A percentile compares a stretch with the other conserved stretches of the same genome.
Evolutionary conservation across 176 grass and related monocot species (phyloP).

Genomic region (Musa troglodytarum): DNA sequence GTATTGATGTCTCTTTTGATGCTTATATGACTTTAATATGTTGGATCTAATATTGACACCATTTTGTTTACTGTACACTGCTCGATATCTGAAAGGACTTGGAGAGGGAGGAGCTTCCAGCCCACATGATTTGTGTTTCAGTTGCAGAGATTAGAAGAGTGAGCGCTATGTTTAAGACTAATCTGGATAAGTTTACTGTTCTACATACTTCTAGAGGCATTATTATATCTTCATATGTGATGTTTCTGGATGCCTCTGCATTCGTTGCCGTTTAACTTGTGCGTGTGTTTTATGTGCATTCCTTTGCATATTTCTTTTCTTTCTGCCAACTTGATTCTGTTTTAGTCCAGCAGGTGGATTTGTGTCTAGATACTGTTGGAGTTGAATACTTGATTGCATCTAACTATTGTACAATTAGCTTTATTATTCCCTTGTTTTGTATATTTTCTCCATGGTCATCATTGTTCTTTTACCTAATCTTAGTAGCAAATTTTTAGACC

Average conservation of each 20-base stretch:
- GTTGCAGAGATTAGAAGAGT: constrained; percentile 95
- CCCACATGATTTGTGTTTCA: constrained; percentile 80
- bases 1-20: constrained; percentile 33
- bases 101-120: constrained; percentile 92
- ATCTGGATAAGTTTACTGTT: neutral
- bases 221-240: neutral
- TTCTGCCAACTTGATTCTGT: neutral
- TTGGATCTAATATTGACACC: neutral
- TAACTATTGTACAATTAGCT: neutral
- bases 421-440: neutral
- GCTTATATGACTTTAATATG: neutral
- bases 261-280: neutral
- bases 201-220: neutral
- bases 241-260: neutral
- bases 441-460: too few species aligned
- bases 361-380: neutral
- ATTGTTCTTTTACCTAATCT: too few species aligned
- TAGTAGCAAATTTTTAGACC: too few species aligned
- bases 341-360: neutral
- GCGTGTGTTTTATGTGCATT: neutral
- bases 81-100: constrained; percentile 37
- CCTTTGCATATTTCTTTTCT: neutral
- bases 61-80: constrained; percentile 4
- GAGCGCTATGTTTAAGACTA: constrained; percentile 3
- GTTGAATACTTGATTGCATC: neutral